Evolutionary conservation across 1,284 basidiomycete species (phyloP).

Genomic region (Heliocybe sulcata): DNA sequence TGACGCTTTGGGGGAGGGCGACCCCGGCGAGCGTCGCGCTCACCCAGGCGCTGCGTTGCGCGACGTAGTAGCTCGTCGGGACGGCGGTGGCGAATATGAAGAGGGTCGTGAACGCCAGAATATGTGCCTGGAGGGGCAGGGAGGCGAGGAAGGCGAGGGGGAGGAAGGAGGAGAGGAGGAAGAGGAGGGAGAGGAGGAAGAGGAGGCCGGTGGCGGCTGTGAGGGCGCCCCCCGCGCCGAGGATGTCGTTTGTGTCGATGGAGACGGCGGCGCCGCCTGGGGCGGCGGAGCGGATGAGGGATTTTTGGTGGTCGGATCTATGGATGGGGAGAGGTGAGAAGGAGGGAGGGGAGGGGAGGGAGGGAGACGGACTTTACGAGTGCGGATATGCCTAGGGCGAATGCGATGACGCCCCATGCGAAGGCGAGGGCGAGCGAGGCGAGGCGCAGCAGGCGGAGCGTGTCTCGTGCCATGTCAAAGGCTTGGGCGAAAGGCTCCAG

Average conservation of each 20-base stretch:
- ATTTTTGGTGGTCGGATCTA: constrained; percentile 23
- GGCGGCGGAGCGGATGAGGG: constrained; percentile 15
- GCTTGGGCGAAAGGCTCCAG: too few species aligned
- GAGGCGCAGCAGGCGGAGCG: constrained; percentile 17
- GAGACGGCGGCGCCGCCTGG: constrained; percentile 21
- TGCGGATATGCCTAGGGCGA: constrained; percentile 30
- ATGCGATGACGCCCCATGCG: constrained; percentile 26
- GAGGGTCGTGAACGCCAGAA: constrained; percentile 35
- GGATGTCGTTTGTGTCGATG: constrained; percentile 23
- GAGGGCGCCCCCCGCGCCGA: constrained; percentile 12
- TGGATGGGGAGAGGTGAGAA: background rate
- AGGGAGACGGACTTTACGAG: constrained; percentile 27
- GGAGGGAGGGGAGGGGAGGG: background rate
- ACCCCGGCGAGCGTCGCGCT: constrained; percentile 31
- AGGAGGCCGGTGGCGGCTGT: constrained; percentile 35
- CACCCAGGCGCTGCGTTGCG: constrained; percentile 38
- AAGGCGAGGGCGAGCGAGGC: constrained; percentile 26
- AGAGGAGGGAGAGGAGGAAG: constrained; percentile 28
- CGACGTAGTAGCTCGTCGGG: constrained; percentile 45
- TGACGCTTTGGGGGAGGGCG: constrained; percentile 27
- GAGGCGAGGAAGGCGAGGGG: constrained; percentile 15
- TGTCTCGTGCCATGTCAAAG: background rate
- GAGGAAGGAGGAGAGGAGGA: constrained; percentile 14
- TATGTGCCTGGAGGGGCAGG: constrained; percentile 25
- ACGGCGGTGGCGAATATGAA: constrained; percentile 49